Percentiles rank a stretch among this genome's conserved stretches.
Conservation (phyloP, 2,329 filamentous ascomycete species). For the Zymoseptoria pseudotritici region DNA sequence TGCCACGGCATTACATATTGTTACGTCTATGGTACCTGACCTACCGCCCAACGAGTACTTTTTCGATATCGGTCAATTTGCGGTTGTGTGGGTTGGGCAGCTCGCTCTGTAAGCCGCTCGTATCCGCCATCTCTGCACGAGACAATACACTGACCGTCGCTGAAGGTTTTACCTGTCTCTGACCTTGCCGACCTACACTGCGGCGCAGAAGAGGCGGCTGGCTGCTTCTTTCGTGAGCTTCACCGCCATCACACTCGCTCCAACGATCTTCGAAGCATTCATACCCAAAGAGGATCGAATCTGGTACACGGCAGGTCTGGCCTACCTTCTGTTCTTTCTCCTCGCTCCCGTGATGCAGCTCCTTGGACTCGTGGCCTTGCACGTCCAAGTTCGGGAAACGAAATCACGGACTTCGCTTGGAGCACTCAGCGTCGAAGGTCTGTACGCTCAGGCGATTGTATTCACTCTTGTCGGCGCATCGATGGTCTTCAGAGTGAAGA, state of each 20-base stretch:
- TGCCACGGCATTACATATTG: neutral
- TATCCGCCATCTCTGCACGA: neutral
- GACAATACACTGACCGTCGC: neutral
- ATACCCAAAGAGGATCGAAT: neutral
- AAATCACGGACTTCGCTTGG: neutral
- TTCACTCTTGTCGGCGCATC: neutral
- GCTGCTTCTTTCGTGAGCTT: neutral
- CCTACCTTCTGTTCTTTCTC: neutral
- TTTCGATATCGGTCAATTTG: neutral
- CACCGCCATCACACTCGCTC: neutral
- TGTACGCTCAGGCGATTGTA: neutral
- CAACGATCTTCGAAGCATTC: neutral
- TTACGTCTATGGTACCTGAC: neutral
- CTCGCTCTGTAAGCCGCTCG: neutral
- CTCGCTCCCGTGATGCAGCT: neutral
- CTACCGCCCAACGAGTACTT: neutral
- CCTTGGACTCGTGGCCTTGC: neutral
- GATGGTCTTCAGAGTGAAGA: neutral
- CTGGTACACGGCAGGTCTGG: neutral
- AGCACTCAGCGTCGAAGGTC: neutral
- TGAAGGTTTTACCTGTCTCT: neutral
- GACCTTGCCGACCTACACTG: neutral
- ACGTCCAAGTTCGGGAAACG: neutral
- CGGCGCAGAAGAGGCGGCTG: neutral
- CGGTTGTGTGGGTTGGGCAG: neutral